A percentile compares a stretch with the other conserved stretches of the same genome.
phyloP scores from a whole-genome alignment of 179 eudicot genomes.

The Sideroxylon spinosum region DNA sequence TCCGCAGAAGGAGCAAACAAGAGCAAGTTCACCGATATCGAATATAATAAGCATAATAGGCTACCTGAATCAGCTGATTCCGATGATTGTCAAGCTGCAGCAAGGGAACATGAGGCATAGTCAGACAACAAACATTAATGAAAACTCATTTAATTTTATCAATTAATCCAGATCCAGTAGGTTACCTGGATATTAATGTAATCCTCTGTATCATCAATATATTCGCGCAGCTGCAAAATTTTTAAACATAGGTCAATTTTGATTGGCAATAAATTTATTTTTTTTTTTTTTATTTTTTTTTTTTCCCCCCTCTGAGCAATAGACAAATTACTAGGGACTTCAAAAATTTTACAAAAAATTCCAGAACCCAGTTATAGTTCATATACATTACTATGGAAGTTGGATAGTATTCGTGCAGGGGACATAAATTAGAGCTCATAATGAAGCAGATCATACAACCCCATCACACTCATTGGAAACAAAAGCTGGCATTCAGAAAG shows the following conservation, averaged over 20 bases:
- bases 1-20: background rate
- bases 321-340: background rate
- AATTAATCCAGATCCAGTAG: background rate
- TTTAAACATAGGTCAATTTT: background rate
- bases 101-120: background rate
- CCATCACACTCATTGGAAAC: background rate
- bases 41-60: background rate
- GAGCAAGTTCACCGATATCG: background rate
- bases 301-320: background rate
- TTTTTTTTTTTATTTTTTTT: too few species aligned
- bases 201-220: constrained; percentile 94
- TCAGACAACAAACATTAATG: background rate
- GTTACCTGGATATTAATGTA: constrained; percentile 93
- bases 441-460: background rate
- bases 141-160: background rate
- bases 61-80: constrained; percentile 94
- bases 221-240: constrained; percentile 78
- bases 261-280: background rate
- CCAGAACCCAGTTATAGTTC: too few species aligned
- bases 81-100: constrained; percentile 95
- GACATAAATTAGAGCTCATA: background rate
- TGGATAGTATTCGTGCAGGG: background rate
- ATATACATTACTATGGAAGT: background rate
- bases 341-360: too few species aligned
- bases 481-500: background rate